Evolutionary conservation across 192 early-diverging fungal genomes (phyloP).

Genomic region (Neocallimastix lanati): DNA sequence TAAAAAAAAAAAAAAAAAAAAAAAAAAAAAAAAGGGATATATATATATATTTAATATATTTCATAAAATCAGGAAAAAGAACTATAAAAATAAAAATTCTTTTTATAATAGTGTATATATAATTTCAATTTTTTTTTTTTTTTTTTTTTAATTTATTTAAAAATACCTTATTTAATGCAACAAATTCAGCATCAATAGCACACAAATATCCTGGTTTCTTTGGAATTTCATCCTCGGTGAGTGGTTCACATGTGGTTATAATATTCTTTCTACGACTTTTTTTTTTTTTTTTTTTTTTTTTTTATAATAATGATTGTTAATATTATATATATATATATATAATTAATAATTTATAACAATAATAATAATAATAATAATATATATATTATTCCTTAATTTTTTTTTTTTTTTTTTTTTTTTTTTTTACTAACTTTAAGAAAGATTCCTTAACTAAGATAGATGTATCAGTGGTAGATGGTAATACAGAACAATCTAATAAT

Average conservation of each 20-base stretch:
- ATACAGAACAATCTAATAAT: constrained; percentile 13
- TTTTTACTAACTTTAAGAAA: neutral
- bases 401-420: too few species aligned
- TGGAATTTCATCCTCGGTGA: constrained; percentile 40
- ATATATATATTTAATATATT: neutral
- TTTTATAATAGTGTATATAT: too few species aligned
- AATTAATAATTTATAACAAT: too few species aligned
- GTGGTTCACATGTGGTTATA: constrained; percentile 1
- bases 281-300: too few species aligned
- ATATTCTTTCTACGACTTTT: neutral
- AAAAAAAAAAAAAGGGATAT: neutral
- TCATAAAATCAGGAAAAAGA: too few species aligned
- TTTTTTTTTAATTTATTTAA: too few species aligned
- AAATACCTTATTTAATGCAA: constrained; percentile 49
- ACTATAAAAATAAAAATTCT: too few species aligned
- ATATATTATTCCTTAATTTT: too few species aligned
- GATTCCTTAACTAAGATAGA: neutral
- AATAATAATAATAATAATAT: too few species aligned
- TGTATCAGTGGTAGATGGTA: neutral
- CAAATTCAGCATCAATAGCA: constrained; percentile 93
- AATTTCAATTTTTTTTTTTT: neutral
- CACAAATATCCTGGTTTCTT: constrained; percentile 37
- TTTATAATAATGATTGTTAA: too few species aligned
- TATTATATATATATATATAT: too few species aligned
- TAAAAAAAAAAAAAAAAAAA: constrained; percentile 15